Percentiles rank a stretch among this genome's conserved stretches.
Evolutionary conservation across 78 protist species (phyloP).

Genomic region (Thecamonas trahens): DNA sequence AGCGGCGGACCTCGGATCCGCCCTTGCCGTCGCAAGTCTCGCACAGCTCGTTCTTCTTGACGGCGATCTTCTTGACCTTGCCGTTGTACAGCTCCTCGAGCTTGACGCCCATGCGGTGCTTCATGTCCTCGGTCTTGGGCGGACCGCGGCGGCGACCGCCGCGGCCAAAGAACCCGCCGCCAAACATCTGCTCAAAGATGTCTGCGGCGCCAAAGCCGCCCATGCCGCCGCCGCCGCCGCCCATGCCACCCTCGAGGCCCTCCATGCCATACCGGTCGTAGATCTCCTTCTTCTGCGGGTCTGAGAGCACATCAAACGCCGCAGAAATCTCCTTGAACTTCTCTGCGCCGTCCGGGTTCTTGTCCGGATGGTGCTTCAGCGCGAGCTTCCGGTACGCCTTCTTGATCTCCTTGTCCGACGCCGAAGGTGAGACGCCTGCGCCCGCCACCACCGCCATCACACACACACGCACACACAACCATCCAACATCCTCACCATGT

Average conservation of each 20-base stretch:
- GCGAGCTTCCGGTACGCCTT: constrained; percentile 82
- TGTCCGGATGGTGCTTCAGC: constrained; percentile 93
- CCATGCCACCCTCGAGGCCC: constrained; percentile 76
- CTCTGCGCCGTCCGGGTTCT: constrained; percentile 70
- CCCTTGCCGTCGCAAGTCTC: constrained; percentile 69
- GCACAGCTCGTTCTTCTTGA: constrained; percentile 75
- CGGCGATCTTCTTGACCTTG: constrained; percentile 66
- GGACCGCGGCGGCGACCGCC: constrained; percentile 42
- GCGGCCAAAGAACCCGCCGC: constrained; percentile 54
- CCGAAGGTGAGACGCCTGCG: constrained; percentile 60
- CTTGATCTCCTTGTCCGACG: constrained; percentile 47
- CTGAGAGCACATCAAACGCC: constrained; percentile 86
- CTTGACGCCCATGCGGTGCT: too few species aligned
- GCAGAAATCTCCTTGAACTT: constrained; percentile 82
- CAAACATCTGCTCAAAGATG: constrained; percentile 71
- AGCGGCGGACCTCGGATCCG: constrained; percentile 25
- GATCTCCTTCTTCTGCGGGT: constrained; percentile 68
- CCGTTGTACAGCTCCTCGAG: constrained; percentile 96
- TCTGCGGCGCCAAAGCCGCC: too few species aligned
- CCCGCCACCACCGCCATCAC: too few species aligned
- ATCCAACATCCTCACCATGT: too few species aligned
- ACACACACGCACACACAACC: too few species aligned
- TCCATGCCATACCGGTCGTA: constrained; percentile 90
- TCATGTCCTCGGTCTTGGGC: constrained; percentile 52
- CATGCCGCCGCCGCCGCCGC: constrained; percentile 40